Percentiles rank a stretch among this genome's conserved stretches.
Evolutionary conservation across 805 yeast species (phyloP).

Genomic region (Candida endomychidarum): DNA sequence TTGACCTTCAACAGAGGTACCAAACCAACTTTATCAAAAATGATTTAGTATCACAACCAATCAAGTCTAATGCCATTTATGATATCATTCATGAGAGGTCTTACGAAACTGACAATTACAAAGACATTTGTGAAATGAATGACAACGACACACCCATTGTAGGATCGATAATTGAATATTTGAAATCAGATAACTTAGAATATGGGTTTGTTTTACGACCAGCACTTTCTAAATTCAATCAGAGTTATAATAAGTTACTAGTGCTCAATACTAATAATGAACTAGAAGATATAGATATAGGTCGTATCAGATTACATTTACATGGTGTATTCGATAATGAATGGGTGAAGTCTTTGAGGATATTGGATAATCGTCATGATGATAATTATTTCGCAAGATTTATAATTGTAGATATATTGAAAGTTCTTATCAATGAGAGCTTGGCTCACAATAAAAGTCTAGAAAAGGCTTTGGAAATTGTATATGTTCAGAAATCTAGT

Average conservation of each 20-base stretch:
- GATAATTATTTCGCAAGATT: constrained; percentile 19
- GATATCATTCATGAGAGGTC: constrained; percentile 9
- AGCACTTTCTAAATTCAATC: constrained; percentile 33
- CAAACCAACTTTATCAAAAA: constrained; percentile 1
- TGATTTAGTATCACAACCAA: not conserved
- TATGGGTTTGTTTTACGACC: constrained; percentile 40
- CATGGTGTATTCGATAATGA: constrained; percentile 24
- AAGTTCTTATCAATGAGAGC: constrained; percentile 21
- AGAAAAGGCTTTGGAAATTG: constrained; percentile 9
- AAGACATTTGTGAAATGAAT: constrained; percentile 18
- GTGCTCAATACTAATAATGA: constrained; percentile 36
- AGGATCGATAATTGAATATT: constrained; percentile 44
- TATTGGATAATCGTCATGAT: constrained; percentile 25
- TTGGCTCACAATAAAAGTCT: too few relatives aligned
- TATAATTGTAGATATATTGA: constrained; percentile 22
- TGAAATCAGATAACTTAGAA: constrained; percentile 12
- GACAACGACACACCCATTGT: constrained; percentile 18
- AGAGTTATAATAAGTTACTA: constrained; percentile 27
- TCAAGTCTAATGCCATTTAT: not conserved
- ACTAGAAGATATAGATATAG: constrained; percentile 25
- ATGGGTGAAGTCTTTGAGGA: constrained; percentile 17
- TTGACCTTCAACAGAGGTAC: not conserved
- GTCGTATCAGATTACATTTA: constrained; percentile 30
- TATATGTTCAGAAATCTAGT: constrained; percentile 24
- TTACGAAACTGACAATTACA: constrained; percentile 13